Percentiles rank a stretch among this genome's conserved stretches.
These are phyloP conservation scores for Chloranthus sessilifolius DNA, from an alignment of 164 flowering plant genomes.

Conservation along the genomic window DNA sequence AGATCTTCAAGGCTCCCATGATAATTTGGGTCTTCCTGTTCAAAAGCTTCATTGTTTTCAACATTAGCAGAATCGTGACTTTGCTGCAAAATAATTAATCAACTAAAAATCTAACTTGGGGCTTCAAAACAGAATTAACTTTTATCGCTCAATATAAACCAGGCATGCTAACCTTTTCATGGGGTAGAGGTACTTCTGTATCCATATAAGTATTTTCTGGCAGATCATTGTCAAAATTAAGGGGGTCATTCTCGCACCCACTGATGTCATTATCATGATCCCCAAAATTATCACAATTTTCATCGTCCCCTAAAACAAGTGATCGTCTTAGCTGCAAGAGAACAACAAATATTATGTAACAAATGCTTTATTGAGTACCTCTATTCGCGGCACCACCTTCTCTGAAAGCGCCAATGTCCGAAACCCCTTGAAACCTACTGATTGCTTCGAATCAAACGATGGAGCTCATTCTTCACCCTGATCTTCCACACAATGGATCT, in stretches of 20 bases:
- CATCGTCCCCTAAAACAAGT: constrained; percentile 37
- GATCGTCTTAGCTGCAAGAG: constrained; percentile 68
- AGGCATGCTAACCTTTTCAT: constrained; percentile 32
- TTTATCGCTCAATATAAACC: too few relatives aligned
- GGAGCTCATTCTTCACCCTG: too few relatives aligned
- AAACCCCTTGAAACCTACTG: too few relatives aligned
- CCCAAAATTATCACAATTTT: constrained; percentile 22
- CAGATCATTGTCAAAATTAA: constrained; percentile 44
- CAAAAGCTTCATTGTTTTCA: constrained; percentile 28
- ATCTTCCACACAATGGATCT: too few relatives aligned
- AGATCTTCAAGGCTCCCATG: constrained; percentile 81
- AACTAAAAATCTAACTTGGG: not conserved
- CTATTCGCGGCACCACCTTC: too few relatives aligned
- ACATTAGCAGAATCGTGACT: constrained; percentile 25
- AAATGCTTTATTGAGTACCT: not conserved
- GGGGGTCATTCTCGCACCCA: constrained; percentile 32
- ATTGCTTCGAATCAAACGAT: too few relatives aligned
- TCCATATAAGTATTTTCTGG: constrained; percentile 42
- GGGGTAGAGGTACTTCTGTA: constrained; percentile 32
- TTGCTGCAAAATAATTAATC: constrained; percentile 31
- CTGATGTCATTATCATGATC: constrained; percentile 38
- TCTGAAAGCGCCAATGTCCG: too few relatives aligned
- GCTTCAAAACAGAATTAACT: not conserved
- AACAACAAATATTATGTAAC: constrained; percentile 8
- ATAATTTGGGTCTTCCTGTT: constrained; percentile 31